phyloP scores from a whole-genome alignment of 345 rosid genomes.

The Pistacia vera region DNA sequence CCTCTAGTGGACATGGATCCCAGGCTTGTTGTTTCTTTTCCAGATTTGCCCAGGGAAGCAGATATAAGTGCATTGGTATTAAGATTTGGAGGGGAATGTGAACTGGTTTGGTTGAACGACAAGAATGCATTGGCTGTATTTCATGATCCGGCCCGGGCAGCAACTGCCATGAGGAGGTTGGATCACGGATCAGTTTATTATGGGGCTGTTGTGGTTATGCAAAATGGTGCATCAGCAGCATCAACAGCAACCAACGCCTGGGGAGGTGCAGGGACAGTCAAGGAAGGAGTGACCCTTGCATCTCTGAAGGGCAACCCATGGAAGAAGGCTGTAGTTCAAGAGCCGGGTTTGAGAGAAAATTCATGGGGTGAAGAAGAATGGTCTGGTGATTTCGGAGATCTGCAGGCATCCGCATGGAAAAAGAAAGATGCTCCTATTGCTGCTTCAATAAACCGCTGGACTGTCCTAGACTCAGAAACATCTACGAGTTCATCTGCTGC shows the following conservation, averaged over 20 bases:
- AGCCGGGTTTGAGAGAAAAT: constrained; percentile 54
- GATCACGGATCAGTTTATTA: constrained; percentile 83
- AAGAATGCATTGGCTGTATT: constrained; percentile 93
- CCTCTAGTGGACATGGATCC: constrained; percentile 93
- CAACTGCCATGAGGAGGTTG: constrained; percentile 96
- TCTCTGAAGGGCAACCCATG: constrained; percentile 64
- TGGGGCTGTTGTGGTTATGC: constrained; percentile 66
- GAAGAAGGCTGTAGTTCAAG: constrained; percentile 82
- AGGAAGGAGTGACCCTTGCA: constrained; percentile 37
- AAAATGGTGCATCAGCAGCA: constrained; percentile 37
- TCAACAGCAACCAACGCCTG: constrained; percentile 53
- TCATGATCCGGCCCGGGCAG: constrained; percentile 91
- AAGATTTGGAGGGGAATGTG: constrained; percentile 97
- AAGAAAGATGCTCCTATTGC: constrained; percentile 51
- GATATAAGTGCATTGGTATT: constrained; percentile 80
- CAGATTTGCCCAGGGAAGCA: constrained; percentile 88
- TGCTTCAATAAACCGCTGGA: constrained; percentile 73
- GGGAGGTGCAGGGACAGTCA: constrained; percentile 47
- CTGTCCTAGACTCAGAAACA: constrained; percentile 55
- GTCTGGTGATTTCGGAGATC: constrained; percentile 37
- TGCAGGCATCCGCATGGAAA: constrained; percentile 52
- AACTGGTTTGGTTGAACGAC: constrained; percentile 90
- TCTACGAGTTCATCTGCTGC: constrained; percentile 36
- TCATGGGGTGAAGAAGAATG: constrained; percentile 67
- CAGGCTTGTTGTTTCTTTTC: constrained; percentile 83